phyloP scores from a whole-genome alignment of 768 basidiomycete genomes.

The Pulveroboletus frians region DNA sequence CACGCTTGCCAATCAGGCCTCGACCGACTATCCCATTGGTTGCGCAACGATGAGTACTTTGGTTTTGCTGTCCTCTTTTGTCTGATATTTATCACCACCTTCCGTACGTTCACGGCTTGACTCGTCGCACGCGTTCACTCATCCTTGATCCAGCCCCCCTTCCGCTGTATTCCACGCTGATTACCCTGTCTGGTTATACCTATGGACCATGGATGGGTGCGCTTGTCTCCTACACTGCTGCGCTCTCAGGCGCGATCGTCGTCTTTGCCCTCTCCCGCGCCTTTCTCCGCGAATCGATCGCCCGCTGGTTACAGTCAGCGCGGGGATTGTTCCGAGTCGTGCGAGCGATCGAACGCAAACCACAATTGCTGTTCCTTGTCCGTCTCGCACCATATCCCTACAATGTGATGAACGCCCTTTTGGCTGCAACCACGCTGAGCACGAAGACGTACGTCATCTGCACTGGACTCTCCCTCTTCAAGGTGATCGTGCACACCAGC shows the following conservation, averaged over 20 bases:
- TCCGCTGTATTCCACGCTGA: slow-evolving; percentile 90
- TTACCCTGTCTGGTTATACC: slow-evolving; percentile 87
- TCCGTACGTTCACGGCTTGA: slow-evolving; percentile 53
- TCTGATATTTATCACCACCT: slow-evolving; percentile 82
- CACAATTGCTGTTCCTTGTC: slow-evolving; percentile 85
- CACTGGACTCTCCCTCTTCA: slow-evolving; percentile 82
- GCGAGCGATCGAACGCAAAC: slow-evolving; percentile 81
- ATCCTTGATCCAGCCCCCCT: slow-evolving; percentile 58
- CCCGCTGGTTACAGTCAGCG: slow-evolving; percentile 66
- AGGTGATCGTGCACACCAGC: slow-evolving; percentile 86
- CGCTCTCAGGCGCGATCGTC: slow-evolving; percentile 75
- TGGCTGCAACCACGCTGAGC: slow-evolving; percentile 79
- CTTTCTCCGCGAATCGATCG: slow-evolving; percentile 66
- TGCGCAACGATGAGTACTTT: slow-evolving; percentile 63
- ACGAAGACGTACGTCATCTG: slow-evolving; percentile 73
- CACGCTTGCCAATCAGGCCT: slow-evolving; percentile 42
- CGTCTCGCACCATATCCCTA: slow-evolving; percentile 89
- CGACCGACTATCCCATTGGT: slow-evolving; percentile 74
- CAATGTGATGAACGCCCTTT: slow-evolving; percentile 93
- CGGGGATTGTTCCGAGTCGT: slow-evolving; percentile 75
- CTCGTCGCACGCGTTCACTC: slow-evolving; percentile 8
- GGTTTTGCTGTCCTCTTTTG: slow-evolving; percentile 77
- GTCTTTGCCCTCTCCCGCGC: slow-evolving; percentile 79
- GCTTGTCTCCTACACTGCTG: slow-evolving; percentile 80
- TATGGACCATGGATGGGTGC: slow-evolving; percentile 83